Percentiles rank a stretch among this genome's conserved stretches.
Evolutionary conservation across 768 basidiomycete species (phyloP).

Genomic region (Amanita pallidorosea): DNA sequence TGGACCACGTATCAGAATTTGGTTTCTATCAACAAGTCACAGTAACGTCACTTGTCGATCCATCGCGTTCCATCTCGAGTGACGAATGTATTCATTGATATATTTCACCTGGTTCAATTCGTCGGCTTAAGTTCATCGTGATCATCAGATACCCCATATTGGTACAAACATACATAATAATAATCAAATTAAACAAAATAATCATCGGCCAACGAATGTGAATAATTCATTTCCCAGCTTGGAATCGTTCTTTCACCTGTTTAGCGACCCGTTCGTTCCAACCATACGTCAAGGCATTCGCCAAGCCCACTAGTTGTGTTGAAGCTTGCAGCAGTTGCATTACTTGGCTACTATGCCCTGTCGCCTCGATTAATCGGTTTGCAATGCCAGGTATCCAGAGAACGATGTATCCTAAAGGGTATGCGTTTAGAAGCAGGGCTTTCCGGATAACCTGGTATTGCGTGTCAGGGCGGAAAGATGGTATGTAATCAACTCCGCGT

Average conservation of each 20-base stretch:
- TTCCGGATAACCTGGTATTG: neutral
- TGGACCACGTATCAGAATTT: too few relatives aligned
- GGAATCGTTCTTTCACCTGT: conserved; percentile 2
- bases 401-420: conserved; percentile 10
- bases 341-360: conserved; percentile 5
- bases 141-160: too few relatives aligned
- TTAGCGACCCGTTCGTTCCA: conserved; percentile 8
- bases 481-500: neutral
- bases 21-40: too few relatives aligned
- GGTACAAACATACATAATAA: too few relatives aligned
- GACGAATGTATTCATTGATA: too few relatives aligned
- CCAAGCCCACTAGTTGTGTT: conserved; percentile 10
- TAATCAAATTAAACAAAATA: too few relatives aligned
- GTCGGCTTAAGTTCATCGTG: too few relatives aligned
- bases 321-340: conserved; percentile 7
- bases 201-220: too few relatives aligned
- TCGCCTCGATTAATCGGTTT: conserved; percentile 9
- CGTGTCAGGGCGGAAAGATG: neutral
- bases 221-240: too few relatives aligned
- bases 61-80: too few relatives aligned
- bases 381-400: conserved; percentile 9
- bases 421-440: conserved; percentile 9
- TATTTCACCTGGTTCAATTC: too few relatives aligned
- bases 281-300: conserved; percentile 9
- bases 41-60: too few relatives aligned